Conservation (phyloP, 768 basidiomycete genomes). For the Rhizopogon roseolus region DNA sequence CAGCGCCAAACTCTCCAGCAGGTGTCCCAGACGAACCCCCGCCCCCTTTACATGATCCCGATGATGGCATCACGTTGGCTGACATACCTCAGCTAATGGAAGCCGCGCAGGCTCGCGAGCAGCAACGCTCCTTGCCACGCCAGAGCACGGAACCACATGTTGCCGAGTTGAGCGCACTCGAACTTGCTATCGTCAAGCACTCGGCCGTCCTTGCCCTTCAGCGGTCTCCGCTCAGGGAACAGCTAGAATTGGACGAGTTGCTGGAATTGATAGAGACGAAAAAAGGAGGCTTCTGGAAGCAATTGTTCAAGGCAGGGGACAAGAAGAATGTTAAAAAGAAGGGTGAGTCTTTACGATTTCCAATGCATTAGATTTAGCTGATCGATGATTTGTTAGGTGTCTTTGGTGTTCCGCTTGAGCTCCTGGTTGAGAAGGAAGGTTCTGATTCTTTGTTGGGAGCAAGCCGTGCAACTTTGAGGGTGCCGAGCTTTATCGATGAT, state of each 20-base stretch:
- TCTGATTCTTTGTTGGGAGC: constrained; percentile 93
- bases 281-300: constrained; percentile 95
- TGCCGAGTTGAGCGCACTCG: constrained; percentile 77
- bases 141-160: constrained; percentile 79
- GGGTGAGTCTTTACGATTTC: constrained; percentile 37
- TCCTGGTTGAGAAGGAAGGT: constrained; percentile 90
- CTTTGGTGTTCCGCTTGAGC: constrained; percentile 89
- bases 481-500: constrained; percentile 98
- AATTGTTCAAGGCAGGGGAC: constrained; percentile 85
- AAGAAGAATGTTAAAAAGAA: constrained; percentile 92
- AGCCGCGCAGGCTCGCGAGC: constrained; percentile 85
- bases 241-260: constrained; percentile 89
- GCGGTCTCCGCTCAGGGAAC: constrained; percentile 72
- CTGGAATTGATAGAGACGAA: constrained; percentile 89
- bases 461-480: constrained; percentile 74
- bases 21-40: constrained; percentile 39
- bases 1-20: constrained; percentile 66
- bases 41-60: constrained; percentile 35
- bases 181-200: constrained; percentile 89
- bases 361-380: constrained; percentile 7
- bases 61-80: constrained; percentile 87
- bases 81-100: constrained; percentile 94
- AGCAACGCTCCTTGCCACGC: constrained; percentile 77
- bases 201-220: constrained; percentile 79
- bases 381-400: constrained; percentile 52